phyloP scores from a whole-genome alignment of 2,329 filamentous ascomycete genomes.

The Pseudopyrenochaeta lycopersici region DNA sequence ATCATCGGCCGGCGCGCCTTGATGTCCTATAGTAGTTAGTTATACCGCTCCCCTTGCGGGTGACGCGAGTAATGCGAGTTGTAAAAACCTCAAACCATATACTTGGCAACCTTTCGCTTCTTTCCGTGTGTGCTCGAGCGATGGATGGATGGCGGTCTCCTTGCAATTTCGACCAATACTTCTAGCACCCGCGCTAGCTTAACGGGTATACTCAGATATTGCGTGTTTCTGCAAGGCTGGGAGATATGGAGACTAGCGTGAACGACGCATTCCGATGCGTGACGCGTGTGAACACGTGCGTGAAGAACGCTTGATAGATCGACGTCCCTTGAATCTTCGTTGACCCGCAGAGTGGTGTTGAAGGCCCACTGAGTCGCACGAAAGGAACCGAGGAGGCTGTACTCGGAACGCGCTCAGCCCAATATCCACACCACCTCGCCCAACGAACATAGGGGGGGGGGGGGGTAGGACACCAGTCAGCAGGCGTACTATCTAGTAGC shows the following conservation, averaged over 20 bases:
- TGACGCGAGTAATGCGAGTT: conserved; percentile 20
- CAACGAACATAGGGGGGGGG: not conserved
- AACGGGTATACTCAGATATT: conserved; percentile 18
- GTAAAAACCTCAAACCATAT: conserved; percentile 6
- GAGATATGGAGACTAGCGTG: conserved; percentile 1
- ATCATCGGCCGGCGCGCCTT: conserved; percentile 12
- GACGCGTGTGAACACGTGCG: conserved; percentile 1
- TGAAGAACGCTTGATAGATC: not conserved
- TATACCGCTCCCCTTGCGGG: conserved; percentile 8
- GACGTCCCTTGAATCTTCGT: conserved; percentile 1
- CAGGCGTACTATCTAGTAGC: not conserved
- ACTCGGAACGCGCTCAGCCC: not conserved
- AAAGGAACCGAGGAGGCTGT: not conserved
- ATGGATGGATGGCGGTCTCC: too few relatives aligned
- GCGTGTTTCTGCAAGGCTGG: conserved; percentile 5
- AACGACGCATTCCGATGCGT: not conserved
- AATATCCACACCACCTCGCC: not conserved
- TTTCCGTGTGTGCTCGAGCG: not conserved
- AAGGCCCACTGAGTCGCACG: too few relatives aligned
- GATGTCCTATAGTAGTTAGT: conserved; percentile 5
- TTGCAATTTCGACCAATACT: not conserved
- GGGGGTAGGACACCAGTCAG: not conserved
- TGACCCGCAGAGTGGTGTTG: not conserved
- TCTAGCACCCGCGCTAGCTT: conserved; percentile 8
- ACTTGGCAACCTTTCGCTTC: conserved; percentile 9